Percentiles rank a stretch among this genome's conserved stretches.
Conservation (phyloP, 192 early-diverging fungal species). For the Coemansia sp. region DNA sequence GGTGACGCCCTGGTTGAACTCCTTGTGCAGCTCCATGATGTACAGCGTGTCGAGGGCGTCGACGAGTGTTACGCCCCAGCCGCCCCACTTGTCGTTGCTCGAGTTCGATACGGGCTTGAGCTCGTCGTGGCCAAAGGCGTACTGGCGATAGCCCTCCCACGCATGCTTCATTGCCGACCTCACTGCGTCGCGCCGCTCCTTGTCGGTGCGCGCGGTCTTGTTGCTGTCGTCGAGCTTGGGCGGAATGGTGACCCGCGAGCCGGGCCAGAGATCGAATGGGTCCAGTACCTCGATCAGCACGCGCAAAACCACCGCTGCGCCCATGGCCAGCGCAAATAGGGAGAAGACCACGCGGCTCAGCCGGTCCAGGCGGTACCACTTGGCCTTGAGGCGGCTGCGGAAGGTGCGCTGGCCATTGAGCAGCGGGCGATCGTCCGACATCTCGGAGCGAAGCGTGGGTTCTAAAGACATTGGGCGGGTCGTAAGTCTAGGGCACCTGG, state of each 20-base stretch:
- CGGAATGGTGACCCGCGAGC: slow-evolving; percentile 30
- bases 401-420: slow-evolving; percentile 16
- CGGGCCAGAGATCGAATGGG: slow-evolving; percentile 38
- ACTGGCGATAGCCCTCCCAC: slow-evolving; percentile 48
- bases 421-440: slow-evolving; percentile 26
- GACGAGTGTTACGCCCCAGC: slow-evolving; percentile 67
- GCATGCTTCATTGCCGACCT: slow-evolving; percentile 48
- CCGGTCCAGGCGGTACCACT: slow-evolving; percentile 46
- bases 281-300: slow-evolving; percentile 28
- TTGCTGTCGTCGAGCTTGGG: slow-evolving; percentile 23
- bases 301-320: slow-evolving; percentile 16
- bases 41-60: slow-evolving; percentile 86
- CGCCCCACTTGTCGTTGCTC: slow-evolving; percentile 49
- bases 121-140: slow-evolving; percentile 52
- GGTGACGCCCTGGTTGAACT: slow-evolving; percentile 71
- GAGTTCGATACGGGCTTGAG: slow-evolving; percentile 44
- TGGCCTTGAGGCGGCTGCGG: slow-evolving; percentile 14
- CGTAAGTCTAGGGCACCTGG: background rate
- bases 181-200: slow-evolving; percentile 34
- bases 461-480: slow-evolving; percentile 17
- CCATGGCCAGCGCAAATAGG: slow-evolving; percentile 21
- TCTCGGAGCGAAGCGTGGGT: slow-evolving; percentile 20
- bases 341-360: slow-evolving; percentile 19
- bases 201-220: slow-evolving; percentile 19
- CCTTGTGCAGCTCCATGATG: slow-evolving; percentile 77